phyloP scores from a whole-genome alignment of 441 rosid genomes.

The Heliophila coronopifolia region DNA sequence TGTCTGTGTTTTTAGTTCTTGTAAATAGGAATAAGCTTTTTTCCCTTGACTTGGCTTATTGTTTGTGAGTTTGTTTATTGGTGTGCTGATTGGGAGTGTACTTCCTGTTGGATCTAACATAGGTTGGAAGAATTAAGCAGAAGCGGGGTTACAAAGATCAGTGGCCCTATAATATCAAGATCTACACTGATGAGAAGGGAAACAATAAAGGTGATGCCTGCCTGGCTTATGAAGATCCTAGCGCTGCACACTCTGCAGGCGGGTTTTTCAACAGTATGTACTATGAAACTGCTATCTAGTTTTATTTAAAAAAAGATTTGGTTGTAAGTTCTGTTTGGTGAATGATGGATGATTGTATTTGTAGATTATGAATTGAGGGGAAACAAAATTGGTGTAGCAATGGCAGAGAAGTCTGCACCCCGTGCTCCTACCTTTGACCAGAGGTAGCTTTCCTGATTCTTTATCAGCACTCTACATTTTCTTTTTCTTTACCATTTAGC shows the following conservation, averaged over 20 bases:
- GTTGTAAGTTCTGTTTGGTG: neutral
- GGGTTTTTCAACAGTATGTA: constrained; percentile 69
- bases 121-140: constrained; percentile 96
- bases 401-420: constrained; percentile 93
- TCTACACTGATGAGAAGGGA: constrained; percentile 88
- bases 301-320: neutral
- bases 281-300: constrained; percentile 1
- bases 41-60: neutral
- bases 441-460: constrained; percentile 39
- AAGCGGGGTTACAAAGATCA: constrained; percentile 95
- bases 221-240: constrained; percentile 90
- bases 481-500: neutral
- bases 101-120: constrained; percentile 14
- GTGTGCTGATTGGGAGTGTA: constrained; percentile 10
- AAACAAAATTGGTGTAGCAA: constrained; percentile 60
- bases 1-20: constrained; percentile 1
- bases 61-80: constrained; percentile 5
- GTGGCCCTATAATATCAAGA: constrained; percentile 92
- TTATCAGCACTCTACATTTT: neutral
- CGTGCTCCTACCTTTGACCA: constrained; percentile 50
- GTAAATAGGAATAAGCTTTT: neutral
- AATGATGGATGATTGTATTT: constrained; percentile 7
- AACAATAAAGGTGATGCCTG: constrained; percentile 85
- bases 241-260: constrained; percentile 88
- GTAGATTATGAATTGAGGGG: constrained; percentile 77